A percentile compares a stretch with the other conserved stretches of the same genome.
Conservation (phyloP, 352 stramenopile species). For the Peronospora belbahrii region DNA sequence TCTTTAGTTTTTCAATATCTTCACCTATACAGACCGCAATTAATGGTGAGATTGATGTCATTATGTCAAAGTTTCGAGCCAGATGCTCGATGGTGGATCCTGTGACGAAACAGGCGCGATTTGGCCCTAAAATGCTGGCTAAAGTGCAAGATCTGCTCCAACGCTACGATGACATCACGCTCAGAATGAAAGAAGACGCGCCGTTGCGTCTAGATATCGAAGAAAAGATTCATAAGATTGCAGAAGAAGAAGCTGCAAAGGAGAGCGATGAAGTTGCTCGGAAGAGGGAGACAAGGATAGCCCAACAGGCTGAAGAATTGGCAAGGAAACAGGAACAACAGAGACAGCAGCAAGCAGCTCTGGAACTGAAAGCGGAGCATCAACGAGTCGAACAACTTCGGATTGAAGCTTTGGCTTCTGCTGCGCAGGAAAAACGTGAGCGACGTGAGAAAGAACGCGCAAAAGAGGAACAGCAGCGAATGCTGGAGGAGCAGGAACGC, state of each 20-base stretch:
- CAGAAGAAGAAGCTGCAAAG: constrained; percentile 3
- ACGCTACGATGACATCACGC: constrained; percentile 39
- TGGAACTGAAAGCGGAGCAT: constrained; percentile 10
- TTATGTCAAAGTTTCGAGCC: constrained; percentile 45
- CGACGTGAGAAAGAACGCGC: constrained; percentile 25
- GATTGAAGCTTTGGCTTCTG: constrained; percentile 36
- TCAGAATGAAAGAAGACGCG: constrained; percentile 18
- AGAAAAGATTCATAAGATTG: constrained; percentile 14
- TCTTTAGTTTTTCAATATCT: constrained; percentile 6
- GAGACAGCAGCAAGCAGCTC: constrained; percentile 10
- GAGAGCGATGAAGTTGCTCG: constrained; percentile 5
- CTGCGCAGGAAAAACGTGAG: constrained; percentile 53
- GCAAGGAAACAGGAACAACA: constrained; percentile 17
- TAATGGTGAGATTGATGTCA: constrained; percentile 23
- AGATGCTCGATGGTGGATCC: constrained; percentile 57
- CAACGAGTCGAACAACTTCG: constrained; percentile 19
- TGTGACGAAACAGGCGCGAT: constrained; percentile 60
- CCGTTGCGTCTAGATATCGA: constrained; percentile 22
- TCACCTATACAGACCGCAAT: constrained; percentile 18
- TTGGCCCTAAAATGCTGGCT: constrained; percentile 67
- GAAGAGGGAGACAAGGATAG: constrained; percentile 8
- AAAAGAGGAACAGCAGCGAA: constrained; percentile 27
- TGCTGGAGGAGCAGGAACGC: constrained; percentile 29
- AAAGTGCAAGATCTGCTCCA: constrained; percentile 51
- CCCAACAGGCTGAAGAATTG: constrained; percentile 10